phyloP scores from a whole-genome alignment of 169 alveolate species.

The Neospora caninum region DNA sequence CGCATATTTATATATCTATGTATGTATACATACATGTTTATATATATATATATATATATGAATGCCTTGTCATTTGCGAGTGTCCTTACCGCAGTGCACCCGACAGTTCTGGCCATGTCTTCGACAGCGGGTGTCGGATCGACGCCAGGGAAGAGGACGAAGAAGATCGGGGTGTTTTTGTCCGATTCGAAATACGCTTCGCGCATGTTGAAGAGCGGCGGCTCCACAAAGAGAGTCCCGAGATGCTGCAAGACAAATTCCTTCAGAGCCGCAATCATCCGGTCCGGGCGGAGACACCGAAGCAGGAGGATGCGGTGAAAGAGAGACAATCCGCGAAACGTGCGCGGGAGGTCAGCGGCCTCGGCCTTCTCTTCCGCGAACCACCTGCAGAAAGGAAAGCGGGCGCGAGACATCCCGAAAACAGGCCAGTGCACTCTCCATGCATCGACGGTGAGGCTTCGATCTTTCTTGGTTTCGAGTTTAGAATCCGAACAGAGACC shows the following conservation, averaged over 20 bases:
- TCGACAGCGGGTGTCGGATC: slow-evolving; percentile 94
- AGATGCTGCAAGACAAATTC: slow-evolving; percentile 90
- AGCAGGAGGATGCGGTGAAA: slow-evolving; percentile 93
- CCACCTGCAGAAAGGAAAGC: slow-evolving; percentile 84
- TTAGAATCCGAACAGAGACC: too few relatives aligned
- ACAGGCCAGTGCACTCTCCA: not conserved
- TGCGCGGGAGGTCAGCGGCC: slow-evolving; percentile 93
- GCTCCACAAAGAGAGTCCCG: slow-evolving; percentile 91
- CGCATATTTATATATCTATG: not conserved
- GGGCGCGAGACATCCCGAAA: not conserved
- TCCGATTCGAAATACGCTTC: slow-evolving; percentile 91
- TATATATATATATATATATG: not conserved
- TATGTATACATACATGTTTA: not conserved
- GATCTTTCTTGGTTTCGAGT: too few relatives aligned
- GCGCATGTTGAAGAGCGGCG: slow-evolving; percentile 89
- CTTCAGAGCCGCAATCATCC: slow-evolving; percentile 93
- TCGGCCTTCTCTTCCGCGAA: slow-evolving; percentile 95
- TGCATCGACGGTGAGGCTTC: too few relatives aligned
- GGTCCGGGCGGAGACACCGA: slow-evolving; percentile 95
- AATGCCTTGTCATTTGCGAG: not conserved
- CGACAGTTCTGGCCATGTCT: slow-evolving; percentile 81
- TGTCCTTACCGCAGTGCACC: slow-evolving; percentile 66
- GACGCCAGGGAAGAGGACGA: slow-evolving; percentile 94
- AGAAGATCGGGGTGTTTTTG: slow-evolving; percentile 92
- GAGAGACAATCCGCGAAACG: slow-evolving; percentile 87